Percentiles rank a stretch among this genome's conserved stretches.
These are phyloP conservation scores for Candida tallmaniae DNA, from an alignment of 805 yeast species.

Conservation along the genomic window DNA sequence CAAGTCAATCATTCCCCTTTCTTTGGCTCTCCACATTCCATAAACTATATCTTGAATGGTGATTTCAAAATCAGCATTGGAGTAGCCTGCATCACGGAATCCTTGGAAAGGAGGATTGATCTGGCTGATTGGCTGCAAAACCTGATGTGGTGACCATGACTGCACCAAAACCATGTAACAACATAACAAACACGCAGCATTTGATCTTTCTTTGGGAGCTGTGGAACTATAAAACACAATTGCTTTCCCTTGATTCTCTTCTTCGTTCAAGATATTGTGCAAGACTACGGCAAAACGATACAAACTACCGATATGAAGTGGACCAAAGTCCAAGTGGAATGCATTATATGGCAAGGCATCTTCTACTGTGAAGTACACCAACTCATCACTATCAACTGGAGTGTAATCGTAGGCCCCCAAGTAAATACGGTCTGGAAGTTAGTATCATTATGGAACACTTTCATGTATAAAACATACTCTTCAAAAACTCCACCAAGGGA, in stretches of 20 bases:
- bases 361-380: constrained; percentile 87
- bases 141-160: constrained; percentile 98
- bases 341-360: constrained; percentile 88
- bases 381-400: constrained; percentile 71
- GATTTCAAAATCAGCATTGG: constrained; percentile 89
- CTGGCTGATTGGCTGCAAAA: constrained; percentile 89
- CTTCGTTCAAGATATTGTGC: constrained; percentile 87
- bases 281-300: constrained; percentile 93
- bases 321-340: constrained; percentile 97
- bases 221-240: constrained; percentile 87
- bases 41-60: constrained; percentile 93
- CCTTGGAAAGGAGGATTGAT: constrained; percentile 91
- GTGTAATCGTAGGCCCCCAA: constrained; percentile 81
- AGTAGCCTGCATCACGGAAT: constrained; percentile 96
- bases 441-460: constrained; percentile 13
- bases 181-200: constrained; percentile 90
- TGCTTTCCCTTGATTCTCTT: constrained; percentile 77
- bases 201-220: constrained; percentile 76
- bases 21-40: constrained; percentile 97
- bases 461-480: constrained; percentile 28
- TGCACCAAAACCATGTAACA: constrained; percentile 95
- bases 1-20: constrained; percentile 80
- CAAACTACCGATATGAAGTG: constrained; percentile 86
- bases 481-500: constrained; percentile 41
- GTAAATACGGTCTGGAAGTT: constrained; percentile 59